These are phyloP conservation scores for Corylus avellana DNA, from an alignment of 306 rosid species.

Conservation along the genomic window DNA sequence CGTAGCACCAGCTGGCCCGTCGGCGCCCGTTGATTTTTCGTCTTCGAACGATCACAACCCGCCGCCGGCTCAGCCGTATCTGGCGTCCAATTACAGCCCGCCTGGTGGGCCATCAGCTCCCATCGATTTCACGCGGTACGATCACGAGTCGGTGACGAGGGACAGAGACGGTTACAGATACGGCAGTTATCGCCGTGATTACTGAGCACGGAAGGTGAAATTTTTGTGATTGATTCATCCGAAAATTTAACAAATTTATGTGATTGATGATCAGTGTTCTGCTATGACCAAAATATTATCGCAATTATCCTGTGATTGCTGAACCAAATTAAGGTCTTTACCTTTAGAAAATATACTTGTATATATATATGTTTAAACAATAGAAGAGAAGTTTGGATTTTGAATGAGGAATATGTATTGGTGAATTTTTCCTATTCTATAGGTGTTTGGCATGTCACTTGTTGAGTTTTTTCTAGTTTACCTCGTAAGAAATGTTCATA, in stretches of 20 bases:
- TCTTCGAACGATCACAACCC: not conserved
- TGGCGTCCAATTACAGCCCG: not conserved
- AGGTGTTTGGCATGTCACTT: not conserved
- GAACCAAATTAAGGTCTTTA: not conserved
- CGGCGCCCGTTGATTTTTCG: not conserved
- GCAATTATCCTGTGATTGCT: not conserved
- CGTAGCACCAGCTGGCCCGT: not conserved
- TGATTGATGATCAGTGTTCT: not conserved
- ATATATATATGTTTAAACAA: not conserved
- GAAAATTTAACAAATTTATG: not conserved
- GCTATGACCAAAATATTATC: not conserved
- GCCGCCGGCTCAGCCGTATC: not conserved
- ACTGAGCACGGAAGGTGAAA: not conserved
- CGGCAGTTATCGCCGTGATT: not conserved
- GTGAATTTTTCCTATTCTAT: too few species aligned
- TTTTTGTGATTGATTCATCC: not conserved
- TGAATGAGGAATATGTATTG: too few species aligned
- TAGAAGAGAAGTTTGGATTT: not conserved
- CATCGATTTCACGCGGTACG: not conserved
- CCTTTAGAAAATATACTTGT: too few species aligned
- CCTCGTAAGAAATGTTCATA: not conserved
- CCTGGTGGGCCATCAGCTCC: not conserved
- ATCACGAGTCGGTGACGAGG: not conserved
- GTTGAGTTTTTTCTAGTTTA: too few species aligned
- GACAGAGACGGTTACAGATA: not conserved